Base-by-base conservation (phyloP, 1,284 basidiomycete species). In the Fistulinella staudtii region DNA sequence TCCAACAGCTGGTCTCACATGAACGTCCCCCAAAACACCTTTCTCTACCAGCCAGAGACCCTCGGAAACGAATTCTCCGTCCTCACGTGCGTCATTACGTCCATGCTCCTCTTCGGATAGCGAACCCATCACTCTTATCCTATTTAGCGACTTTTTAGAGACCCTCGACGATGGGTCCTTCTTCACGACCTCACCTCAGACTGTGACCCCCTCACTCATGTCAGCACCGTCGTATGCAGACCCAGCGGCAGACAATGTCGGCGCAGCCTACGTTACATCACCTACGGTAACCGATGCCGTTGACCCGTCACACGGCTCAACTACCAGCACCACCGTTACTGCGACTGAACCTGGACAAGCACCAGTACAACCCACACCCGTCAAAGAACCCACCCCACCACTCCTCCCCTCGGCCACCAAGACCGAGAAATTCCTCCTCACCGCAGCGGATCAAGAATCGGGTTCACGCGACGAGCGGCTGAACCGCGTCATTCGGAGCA, bases 381-480 rank as follows among this genome's bases (percentile, higher is more conserved):
- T 52, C 42, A 50, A 55, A 52, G 61, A 65, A 38, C 58, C 57
- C 2, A 46, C 55, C 2, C 65, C 68, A 2, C 60, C 53, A 3
- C 74, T 87, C 4, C 72, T 88, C 2, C 82, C 82, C 0, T 73
- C 81, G 0, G 80, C 83, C 11, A 86, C 77, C 2, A 87, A 88
- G 61, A 84, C 86, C 1, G 93, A 98, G 62, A 79, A 79, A 34
- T 98, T 96, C 68, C 76, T 97, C 54, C 75, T 98, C 25, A 96
- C 92, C 0, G 94, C 95, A 1, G 95, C 95, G 0, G 94, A 98
- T 66, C 94, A 97, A 61, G 90, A 90, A 36, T 80, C 87, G 10
- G 94, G 94, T 0, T 88, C 92, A 11, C 76, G 94, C 28, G 90
- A 95, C 52, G 90, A 96, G 54, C 83, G 94, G 1, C 70, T 99